Evolutionary conservation across 176 grass and related monocot genomes (phyloP).

Genomic region (Phoenix dactylifera): DNA sequence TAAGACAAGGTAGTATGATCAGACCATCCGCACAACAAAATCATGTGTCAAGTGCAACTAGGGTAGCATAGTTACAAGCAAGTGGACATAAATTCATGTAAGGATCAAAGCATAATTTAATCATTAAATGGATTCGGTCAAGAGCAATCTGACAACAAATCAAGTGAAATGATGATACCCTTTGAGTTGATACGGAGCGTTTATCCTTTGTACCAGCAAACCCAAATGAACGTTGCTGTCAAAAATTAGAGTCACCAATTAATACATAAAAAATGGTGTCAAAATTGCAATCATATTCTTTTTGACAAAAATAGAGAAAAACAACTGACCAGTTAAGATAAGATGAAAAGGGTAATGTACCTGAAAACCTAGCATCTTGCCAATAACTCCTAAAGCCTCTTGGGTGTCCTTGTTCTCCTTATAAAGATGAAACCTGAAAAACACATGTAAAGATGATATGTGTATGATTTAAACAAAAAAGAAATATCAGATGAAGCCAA

Average conservation of each 20-base stretch:
- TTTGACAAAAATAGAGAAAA: conserved; percentile 4
- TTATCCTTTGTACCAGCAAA: conserved; percentile 99
- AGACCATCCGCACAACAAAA: no score
- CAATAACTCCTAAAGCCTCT: conserved; percentile 79
- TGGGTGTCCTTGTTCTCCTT: conserved; percentile 98
- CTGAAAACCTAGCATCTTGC: conserved; percentile 91
- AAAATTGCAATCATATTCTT: conserved; percentile 6
- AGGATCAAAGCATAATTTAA: no score
- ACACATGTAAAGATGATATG: conserved; percentile 9
- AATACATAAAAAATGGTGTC: conserved; percentile 10
- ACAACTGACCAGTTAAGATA: neutral
- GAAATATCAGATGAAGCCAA: neutral
- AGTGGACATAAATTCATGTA: no score
- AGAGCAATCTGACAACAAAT: neutral
- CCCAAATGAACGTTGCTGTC: conserved; percentile 70
- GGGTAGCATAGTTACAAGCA: no score
- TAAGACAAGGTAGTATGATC: no score
- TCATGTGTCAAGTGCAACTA: no score
- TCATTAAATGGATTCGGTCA: no score
- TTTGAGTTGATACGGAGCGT: conserved; percentile 68
- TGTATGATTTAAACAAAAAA: neutral
- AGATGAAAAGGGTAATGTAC: conserved; percentile 28
- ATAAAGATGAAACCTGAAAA: conserved; percentile 81
- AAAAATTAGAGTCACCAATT: conserved; percentile 22
- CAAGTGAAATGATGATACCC: conserved; percentile 34